Base-by-base conservation (phyloP, 805 yeast species). In the Yarrowia yakushimensis region DNA sequence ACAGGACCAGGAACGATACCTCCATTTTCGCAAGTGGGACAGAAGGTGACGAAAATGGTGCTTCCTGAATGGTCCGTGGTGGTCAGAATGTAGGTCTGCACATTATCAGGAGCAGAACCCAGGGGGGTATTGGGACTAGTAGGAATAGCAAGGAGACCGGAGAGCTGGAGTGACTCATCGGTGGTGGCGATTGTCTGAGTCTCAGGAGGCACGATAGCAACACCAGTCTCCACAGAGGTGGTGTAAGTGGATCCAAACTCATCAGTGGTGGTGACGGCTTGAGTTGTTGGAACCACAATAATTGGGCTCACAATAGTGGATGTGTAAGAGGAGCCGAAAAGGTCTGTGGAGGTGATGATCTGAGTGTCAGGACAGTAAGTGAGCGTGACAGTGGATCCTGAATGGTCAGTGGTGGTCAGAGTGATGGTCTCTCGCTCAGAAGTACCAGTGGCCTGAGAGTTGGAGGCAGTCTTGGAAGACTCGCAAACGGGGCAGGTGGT, bases 141-240 rank as follows among this genome's bases (percentile, higher is more conserved):
- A 20, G 45, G 28, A 15, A 23, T 5, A 10, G 41, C 13, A 18
- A 36, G n/a, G n/a, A n/a, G n/a, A n/a, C n/a, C n/a, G n/a, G n/a
- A n/a, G n/a, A n/a, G n/a, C n/a, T n/a, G n/a, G n/a, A n/a, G n/a
- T n/a, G n/a, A 31, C 41, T 22, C 4, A 25, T 48, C 57, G 7
- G 57, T 48, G 57, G 57, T 33, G 23, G 41, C 33, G 42, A 48
- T 33, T 3, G 57, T 48, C 57, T 48, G 42, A 11, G 57, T 48
- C 41, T 22, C 33, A 23, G 41, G 57, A 23, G 57, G 41, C n/a
- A 17, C 34, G 11, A 48, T 7, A 7, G n/a, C 10, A n/a, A 10
- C 55, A 12, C n/a, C n/a, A n/a, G n/a, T n/a, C n/a, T n/a, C n/a
- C n/a, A n/a, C n/a, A n/a, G n/a, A n/a, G n/a, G n/a, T n/a, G n/a